These are phyloP conservation scores for Ordospora pajunii DNA, from an alignment of 371 early-diverging fungal species.

Conservation along the genomic window DNA sequence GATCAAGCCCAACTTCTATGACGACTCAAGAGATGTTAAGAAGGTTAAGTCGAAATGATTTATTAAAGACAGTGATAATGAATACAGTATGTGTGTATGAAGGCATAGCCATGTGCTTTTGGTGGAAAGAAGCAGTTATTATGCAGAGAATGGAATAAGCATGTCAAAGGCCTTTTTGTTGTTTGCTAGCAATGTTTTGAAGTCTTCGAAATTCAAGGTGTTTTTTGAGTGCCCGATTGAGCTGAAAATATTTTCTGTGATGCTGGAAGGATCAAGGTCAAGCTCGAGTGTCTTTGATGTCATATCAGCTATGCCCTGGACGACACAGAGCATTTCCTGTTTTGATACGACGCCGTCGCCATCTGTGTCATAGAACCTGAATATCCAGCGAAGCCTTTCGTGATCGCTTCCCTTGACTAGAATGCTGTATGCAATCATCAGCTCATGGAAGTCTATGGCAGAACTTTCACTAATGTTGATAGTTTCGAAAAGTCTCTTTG, in stretches of 20 bases:
- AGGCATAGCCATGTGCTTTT: not conserved
- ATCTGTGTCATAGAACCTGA: conserved; percentile 58
- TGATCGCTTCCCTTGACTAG: conserved; percentile 47
- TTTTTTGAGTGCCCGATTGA: conserved; percentile 38
- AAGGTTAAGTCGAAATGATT: conserved; percentile 9
- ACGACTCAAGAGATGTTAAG: conserved; percentile 20
- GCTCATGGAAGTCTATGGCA: conserved; percentile 50
- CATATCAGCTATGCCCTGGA: conserved; percentile 45
- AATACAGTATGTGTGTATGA: too few species aligned
- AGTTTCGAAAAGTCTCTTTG: conserved; percentile 45
- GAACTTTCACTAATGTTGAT: conserved; percentile 52
- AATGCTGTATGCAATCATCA: conserved; percentile 56
- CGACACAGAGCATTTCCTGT: conserved; percentile 35
- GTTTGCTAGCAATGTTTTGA: conserved; percentile 31
- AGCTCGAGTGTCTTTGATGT: conserved; percentile 27
- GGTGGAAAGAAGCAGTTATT: not conserved
- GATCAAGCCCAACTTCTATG: conserved; percentile 3
- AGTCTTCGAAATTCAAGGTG: conserved; percentile 57
- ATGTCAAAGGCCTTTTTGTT: conserved; percentile 33
- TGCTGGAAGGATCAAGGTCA: conserved; percentile 17
- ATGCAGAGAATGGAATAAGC: conserved; percentile 26
- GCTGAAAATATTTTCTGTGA: conserved; percentile 33
- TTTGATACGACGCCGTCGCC: conserved; percentile 51
- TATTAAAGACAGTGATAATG: conserved; percentile 2
- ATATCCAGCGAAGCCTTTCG: conserved; percentile 58